Evolutionary conservation across 495 filamentous ascomycete species (phyloP).

Genomic region (Trypethelium eluteriae): DNA sequence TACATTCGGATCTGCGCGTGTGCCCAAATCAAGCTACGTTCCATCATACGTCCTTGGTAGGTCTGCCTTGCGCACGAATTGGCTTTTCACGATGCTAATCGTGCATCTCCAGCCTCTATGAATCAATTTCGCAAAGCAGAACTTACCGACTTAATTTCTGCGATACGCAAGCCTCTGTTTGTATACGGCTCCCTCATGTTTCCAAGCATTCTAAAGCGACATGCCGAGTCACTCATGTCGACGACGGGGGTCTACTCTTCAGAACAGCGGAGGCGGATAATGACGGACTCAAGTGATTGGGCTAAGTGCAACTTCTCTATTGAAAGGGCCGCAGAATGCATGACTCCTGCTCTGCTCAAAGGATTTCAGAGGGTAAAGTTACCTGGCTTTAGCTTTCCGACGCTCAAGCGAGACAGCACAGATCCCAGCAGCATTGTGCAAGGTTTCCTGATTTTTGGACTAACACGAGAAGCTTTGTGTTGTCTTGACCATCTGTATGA

Average conservation of each 20-base stretch:
- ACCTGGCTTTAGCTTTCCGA: not conserved
- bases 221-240: conserved; percentile 3
- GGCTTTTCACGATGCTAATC: not conserved
- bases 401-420: not conserved
- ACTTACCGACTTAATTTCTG: not conserved
- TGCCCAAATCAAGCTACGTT: conserved; percentile 5
- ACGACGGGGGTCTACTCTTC: not conserved
- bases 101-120: not conserved
- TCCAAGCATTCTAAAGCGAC: conserved; percentile 1
- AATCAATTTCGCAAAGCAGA: not conserved
- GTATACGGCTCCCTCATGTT: conserved; percentile 7
- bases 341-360: conserved; percentile 7
- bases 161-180: conserved; percentile 4
- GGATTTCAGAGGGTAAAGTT: conserved; percentile 1
- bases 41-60: conserved; percentile 1
- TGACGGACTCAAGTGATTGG: conserved; percentile 5
- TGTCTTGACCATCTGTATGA: conserved; percentile 8
- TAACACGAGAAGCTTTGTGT: conserved; percentile 4
- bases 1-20: not conserved
- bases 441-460: not conserved
- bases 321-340: conserved; percentile 1
- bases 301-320: conserved; percentile 5
- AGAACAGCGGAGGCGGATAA: conserved; percentile 3
- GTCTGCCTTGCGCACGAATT: not conserved
- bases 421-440: not conserved